Evolutionary conservation across 1,284 basidiomycete species (phyloP).

Genomic region (Melampsora americana): DNA sequence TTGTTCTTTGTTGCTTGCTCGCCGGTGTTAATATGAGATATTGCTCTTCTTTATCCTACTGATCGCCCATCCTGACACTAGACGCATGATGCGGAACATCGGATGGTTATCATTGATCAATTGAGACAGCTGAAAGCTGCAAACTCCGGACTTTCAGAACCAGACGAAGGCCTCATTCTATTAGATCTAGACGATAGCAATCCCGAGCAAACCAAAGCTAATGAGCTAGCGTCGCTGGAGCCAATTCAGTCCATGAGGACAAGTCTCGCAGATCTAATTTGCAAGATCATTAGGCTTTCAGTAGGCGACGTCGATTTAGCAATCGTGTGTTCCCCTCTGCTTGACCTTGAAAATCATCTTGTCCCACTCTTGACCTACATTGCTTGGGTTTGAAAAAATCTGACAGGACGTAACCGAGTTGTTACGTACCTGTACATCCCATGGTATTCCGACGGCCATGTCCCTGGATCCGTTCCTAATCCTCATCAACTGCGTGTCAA

Average conservation of each 20-base stretch:
- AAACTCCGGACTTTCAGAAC: slow-evolving; percentile 49
- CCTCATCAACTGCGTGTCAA: slow-evolving; percentile 24
- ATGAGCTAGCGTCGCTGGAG: slow-evolving; percentile 38
- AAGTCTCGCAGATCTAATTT: slow-evolving; percentile 45
- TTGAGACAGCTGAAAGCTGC: slow-evolving; percentile 49
- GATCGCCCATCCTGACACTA: slow-evolving; percentile 45
- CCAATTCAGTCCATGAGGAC: slow-evolving; percentile 45
- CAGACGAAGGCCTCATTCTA: slow-evolving; percentile 50
- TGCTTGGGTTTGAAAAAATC: neutral
- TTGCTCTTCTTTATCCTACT: slow-evolving; percentile 24
- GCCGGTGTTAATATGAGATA: neutral
- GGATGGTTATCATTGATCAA: slow-evolving; percentile 47
- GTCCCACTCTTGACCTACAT: neutral
- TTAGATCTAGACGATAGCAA: slow-evolving; percentile 48
- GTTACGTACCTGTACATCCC: slow-evolving; percentile 21
- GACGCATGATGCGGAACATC: slow-evolving; percentile 39
- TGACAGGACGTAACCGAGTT: slow-evolving; percentile 25
- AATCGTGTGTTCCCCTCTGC: slow-evolving; percentile 32
- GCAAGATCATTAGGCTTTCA: slow-evolving; percentile 45
- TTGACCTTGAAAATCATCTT: neutral
- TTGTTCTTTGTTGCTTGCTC: slow-evolving; percentile 5
- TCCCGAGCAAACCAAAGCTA: slow-evolving; percentile 34
- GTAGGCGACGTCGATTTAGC: slow-evolving; percentile 48
- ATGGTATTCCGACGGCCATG: slow-evolving; percentile 27
- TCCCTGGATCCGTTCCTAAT: slow-evolving; percentile 19